Evolutionary conservation across 805 yeast species (phyloP), one percentile per base, ranked within the genome.

Genomic region (Lipomyces yamadae): DNA sequence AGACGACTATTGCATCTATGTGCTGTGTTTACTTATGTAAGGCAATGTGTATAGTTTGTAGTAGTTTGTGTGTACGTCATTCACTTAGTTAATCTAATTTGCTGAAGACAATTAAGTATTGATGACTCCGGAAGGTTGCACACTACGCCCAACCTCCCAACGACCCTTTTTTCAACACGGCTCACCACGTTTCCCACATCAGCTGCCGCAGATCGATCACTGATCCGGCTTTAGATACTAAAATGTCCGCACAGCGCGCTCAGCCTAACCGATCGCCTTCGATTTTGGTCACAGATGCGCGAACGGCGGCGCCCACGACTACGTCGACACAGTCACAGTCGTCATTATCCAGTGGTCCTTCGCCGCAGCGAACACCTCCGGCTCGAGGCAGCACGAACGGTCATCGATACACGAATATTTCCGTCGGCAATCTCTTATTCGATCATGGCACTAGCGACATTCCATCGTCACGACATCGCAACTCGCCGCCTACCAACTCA

Each of bases 221-320:
- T 24, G 48, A 42, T 42, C 24, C 48, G 6, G n/a, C 24, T 15
- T 42, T 24, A 42, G n/a, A 5, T 42, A 42, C 18, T 48, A 42
- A 42, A 10, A 58, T 42, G 61, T 32, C 55, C 8, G 11, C 56
- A 30, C 33, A 15, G 52, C 33, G 45, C 37, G 48, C 65, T 32
- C n/a, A 35, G 24, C 65, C 65, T 0, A 66, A 67, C 34, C 53
- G 98, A 73, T 91, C 97, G 37, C 98, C 98, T 10, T 91, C 97
- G 1, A 93, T 93, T 74, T 82, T 93, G 65, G 98, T 93, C 50
- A 94, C 98, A 0, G 98, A 93, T 78, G 86, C 91, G 2, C 82
- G 98, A 67, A 83, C 86, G 62, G 37, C 86, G 62, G 37, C 48
- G 33, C 42, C 60, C 6, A 11, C 53, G 10, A 24, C 60, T 11